phyloP scores from a whole-genome alignment of 257 asterid genomes.

The Osmanthus fragrans region DNA sequence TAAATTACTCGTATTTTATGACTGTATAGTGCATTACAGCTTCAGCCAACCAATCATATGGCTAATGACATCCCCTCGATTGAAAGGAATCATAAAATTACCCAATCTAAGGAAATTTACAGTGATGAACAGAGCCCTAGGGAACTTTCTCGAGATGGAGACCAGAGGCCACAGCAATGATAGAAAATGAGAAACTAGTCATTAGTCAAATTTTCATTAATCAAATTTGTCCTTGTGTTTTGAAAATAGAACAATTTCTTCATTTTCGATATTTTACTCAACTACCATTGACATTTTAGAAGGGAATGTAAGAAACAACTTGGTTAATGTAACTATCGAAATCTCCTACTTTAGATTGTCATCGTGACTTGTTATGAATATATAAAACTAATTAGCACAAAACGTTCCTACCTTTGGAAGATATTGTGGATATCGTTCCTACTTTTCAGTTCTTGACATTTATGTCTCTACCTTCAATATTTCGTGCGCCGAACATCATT shows the following conservation, averaged over 20 bases:
- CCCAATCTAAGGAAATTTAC: background rate
- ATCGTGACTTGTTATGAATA: too few species aligned
- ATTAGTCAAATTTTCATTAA: background rate
- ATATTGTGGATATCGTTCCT: too few species aligned
- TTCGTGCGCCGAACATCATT: too few species aligned
- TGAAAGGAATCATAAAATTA: background rate
- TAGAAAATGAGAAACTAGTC: background rate
- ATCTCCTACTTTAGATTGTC: too few species aligned
- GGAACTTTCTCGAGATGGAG: background rate
- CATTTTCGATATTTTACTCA: background rate
- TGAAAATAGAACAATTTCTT: background rate
- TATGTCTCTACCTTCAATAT: too few species aligned
- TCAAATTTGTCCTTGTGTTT: background rate
- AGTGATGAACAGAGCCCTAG: background rate
- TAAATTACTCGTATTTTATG: conserved; percentile 24
- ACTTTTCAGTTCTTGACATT: too few species aligned
- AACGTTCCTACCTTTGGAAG: too few species aligned
- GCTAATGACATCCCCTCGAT: background rate
- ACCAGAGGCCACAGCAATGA: background rate
- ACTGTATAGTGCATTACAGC: conserved; percentile 6
- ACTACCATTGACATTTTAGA: background rate
- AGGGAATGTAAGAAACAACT: background rate
- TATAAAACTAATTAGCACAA: too few species aligned
- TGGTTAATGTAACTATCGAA: too few species aligned
- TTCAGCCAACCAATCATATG: background rate